Conservation (phyloP, 768 basidiomycete species). For the Suillus placidus region DNA sequence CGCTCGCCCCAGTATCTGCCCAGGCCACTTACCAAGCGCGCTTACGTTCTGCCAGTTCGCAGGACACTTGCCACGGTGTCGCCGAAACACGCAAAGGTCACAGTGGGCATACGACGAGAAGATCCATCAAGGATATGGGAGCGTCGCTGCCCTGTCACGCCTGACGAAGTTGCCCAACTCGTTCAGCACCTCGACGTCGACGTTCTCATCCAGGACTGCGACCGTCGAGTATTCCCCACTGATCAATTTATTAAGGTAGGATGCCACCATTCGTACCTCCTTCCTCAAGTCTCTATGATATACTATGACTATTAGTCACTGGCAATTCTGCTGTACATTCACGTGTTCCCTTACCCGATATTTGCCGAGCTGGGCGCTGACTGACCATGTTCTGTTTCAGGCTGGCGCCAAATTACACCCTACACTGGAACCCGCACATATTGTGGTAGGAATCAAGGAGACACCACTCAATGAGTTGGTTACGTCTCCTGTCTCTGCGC, state of each 20-base stretch:
- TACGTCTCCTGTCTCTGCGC: slow-evolving; percentile 39
- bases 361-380: not conserved
- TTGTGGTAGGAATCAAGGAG: slow-evolving; percentile 90
- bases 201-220: slow-evolving; percentile 78
- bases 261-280: slow-evolving; percentile 7
- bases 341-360: not conserved
- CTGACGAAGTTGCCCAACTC: slow-evolving; percentile 66
- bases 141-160: slow-evolving; percentile 80
- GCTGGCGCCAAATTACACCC: slow-evolving; percentile 73
- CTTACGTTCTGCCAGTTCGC: slow-evolving; percentile 18
- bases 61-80: slow-evolving; percentile 25
- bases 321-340: not conserved
- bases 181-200: slow-evolving; percentile 55
- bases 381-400: slow-evolving; percentile 39
- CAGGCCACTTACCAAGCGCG: slow-evolving; percentile 20
- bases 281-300: slow-evolving; percentile 8
- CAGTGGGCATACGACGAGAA: slow-evolving; percentile 70
- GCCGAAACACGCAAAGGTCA: slow-evolving; percentile 35
- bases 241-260: slow-evolving; percentile 68
- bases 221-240: slow-evolving; percentile 70
- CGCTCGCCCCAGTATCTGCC: slow-evolving; percentile 12
- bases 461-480: slow-evolving; percentile 67
- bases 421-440: slow-evolving; percentile 63
- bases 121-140: slow-evolving; percentile 86
- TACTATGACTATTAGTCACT: slow-evolving; percentile 7